Evolutionary conservation across 129 eudicot genomes (phyloP), one percentile per base, ranked within the genome.

Genomic region (Dittrichia graveolens): DNA sequence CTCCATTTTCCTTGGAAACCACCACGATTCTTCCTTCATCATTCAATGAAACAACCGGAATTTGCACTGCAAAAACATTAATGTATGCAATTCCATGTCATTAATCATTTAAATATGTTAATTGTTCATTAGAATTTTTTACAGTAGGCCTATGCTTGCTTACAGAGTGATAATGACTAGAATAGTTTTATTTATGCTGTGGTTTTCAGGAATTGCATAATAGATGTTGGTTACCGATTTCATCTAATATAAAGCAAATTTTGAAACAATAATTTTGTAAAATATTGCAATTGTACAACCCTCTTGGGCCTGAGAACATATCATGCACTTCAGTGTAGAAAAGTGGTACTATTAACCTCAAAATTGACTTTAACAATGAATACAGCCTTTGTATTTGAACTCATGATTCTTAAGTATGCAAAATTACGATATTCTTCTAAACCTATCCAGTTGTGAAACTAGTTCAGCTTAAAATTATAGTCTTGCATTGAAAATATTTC

Each of bases 1-100:
- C 81, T 62, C 79, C 92, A 8, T 64, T 80, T 42, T 85, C 90
- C 75, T 86, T 90, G 44, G 91, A 76, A 59, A 80, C 72, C 48
- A 90, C 86, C 43, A 88, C 92, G 43, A 93, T 78, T 81, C 92
- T 82, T 58, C 98, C 98, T 15, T 93, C 96, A 31, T 93, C 98
- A 54, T 87, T 93, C 81, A 93, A 63, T 18, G 96, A 87, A 53
- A 89, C 98, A 62, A 93, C 87, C 10, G 98, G 98, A 75, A 93
- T 87, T 78, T 81, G 88, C 84, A 93, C 98, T 93, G 85, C 74
- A 24, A 39, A 13, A 79, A 78, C 24, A 77, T 42, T 13, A 35
- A 44, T 18, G 72, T 52, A n/a, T 4, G 54, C 35, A 16, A 38
- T 39, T 40, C 12, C 50, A 63, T 63, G 78, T 62, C 37, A 38